Conservation (phyloP, 768 basidiomycete genomes). For the Boletus insuetus region DNA sequence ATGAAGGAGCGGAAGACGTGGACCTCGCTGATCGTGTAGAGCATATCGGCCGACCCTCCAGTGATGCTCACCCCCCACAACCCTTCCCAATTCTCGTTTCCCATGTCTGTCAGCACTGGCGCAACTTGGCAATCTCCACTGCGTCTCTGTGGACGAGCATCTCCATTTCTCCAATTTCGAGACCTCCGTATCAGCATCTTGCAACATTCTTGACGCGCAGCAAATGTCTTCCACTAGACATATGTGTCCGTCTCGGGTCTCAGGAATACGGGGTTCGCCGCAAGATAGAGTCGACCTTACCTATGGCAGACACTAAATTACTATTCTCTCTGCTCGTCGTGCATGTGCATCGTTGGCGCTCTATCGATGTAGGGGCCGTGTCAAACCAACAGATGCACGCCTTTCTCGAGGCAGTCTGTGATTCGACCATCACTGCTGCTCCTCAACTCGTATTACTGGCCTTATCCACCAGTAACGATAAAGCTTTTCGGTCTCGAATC, state of each 20-base stretch:
- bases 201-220: constrained; percentile 49
- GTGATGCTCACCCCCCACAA: constrained; percentile 12
- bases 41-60: constrained; percentile 1
- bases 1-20: too few species aligned
- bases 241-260: constrained; percentile 45
- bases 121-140: constrained; percentile 44
- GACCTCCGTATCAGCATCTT: constrained; percentile 43
- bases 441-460: constrained; percentile 50
- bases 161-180: constrained; percentile 17
- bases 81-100: constrained; percentile 54
- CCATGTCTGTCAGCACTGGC: constrained; percentile 59
- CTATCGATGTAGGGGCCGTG: constrained; percentile 42
- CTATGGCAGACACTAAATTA: constrained; percentile 13
- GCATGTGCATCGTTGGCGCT: constrained; percentile 49
- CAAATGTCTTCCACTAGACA: constrained; percentile 48
- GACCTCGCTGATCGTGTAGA: too few species aligned
- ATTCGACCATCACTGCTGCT: constrained; percentile 33
- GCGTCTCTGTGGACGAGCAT: constrained; percentile 54
- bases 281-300: constrained; percentile 22
- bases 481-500: constrained; percentile 18
- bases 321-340: constrained; percentile 41
- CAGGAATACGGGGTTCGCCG: background rate
- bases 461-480: constrained; percentile 48
- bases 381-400: constrained; percentile 45
- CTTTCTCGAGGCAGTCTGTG: constrained; percentile 41